These are phyloP conservation scores for Xylaria polymorpha DNA, from an alignment of 2,329 filamentous ascomycete species.

Conservation along the genomic window DNA sequence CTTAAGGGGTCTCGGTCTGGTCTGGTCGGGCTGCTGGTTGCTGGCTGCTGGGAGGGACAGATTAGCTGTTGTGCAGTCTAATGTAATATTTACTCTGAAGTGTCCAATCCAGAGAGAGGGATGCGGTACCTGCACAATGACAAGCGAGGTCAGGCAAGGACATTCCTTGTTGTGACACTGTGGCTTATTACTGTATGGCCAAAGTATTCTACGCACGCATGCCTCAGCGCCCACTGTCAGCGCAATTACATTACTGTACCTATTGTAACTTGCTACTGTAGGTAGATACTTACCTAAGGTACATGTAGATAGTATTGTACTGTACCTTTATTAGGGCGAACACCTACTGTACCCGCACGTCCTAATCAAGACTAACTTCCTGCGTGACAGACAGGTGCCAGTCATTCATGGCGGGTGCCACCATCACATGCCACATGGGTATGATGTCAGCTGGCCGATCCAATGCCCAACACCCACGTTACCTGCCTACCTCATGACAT, in stretches of 20 bases:
- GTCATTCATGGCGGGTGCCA: slow-evolving; percentile 18
- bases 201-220: background rate
- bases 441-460: slow-evolving; percentile 33
- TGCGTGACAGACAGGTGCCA: slow-evolving; percentile 30
- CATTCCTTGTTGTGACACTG: slow-evolving; percentile 25
- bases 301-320: background rate
- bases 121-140: slow-evolving; percentile 22
- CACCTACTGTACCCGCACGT: background rate
- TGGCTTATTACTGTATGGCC: slow-evolving; percentile 25
- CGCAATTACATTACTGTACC: no score
- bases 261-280: no score
- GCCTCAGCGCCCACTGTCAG: slow-evolving; percentile 1
- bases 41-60: slow-evolving; percentile 25
- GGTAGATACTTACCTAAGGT: no score
- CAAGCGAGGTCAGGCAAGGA: slow-evolving; percentile 33
- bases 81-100: slow-evolving; percentile 18
- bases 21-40: no score
- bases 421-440: slow-evolving; percentile 25
- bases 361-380: background rate
- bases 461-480: slow-evolving; percentile 24
- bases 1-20: background rate
- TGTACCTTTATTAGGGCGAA: slow-evolving; percentile 4
- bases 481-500: slow-evolving; percentile 17
- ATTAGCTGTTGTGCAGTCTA: slow-evolving; percentile 16
- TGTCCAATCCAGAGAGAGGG: slow-evolving; percentile 15